phyloP scores from a whole-genome alignment of 441 rosid genomes.

The Jatropha podagrica region DNA sequence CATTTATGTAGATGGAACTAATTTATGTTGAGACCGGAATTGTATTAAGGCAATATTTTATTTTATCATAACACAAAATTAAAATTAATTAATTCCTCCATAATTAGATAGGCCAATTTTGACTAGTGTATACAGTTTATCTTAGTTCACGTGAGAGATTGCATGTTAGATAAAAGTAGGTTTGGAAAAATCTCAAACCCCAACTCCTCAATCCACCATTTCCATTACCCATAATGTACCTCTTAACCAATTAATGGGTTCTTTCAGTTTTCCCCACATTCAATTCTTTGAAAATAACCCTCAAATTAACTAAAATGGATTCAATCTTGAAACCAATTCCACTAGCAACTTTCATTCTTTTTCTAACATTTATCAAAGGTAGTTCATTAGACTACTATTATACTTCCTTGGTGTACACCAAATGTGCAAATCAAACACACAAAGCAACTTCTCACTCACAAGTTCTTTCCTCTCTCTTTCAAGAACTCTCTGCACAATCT shows the following conservation, averaged over 20 bases:
- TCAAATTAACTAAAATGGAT: conserved; percentile 13
- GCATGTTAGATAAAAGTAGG: conserved; percentile 4
- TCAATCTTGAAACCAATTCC: conserved; percentile 26
- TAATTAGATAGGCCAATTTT: not conserved
- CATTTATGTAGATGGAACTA: too few relatives aligned
- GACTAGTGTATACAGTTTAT: not conserved
- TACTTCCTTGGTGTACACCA: conserved; percentile 47
- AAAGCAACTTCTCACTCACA: conserved; percentile 32
- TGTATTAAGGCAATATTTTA: too few relatives aligned
- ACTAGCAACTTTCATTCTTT: conserved; percentile 17
- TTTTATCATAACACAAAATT: too few relatives aligned
- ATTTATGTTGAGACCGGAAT: too few relatives aligned
- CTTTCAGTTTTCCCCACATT: not conserved
- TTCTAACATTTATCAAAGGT: conserved; percentile 18
- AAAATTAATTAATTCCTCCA: not conserved
- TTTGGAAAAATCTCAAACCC: conserved; percentile 1
- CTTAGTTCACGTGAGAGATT: not conserved
- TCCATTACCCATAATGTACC: not conserved
- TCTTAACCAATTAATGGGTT: not conserved
- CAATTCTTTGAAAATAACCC: not conserved
- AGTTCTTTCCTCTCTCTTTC: conserved; percentile 41
- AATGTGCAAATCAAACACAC: conserved; percentile 41
- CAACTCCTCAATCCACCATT: conserved; percentile 1
- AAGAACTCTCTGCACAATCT: conserved; percentile 46
- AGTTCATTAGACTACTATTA: conserved; percentile 26